Evolutionary conservation across 192 early-diverging fungal species (phyloP).

Genomic region (Backusella mclennaniae): DNA sequence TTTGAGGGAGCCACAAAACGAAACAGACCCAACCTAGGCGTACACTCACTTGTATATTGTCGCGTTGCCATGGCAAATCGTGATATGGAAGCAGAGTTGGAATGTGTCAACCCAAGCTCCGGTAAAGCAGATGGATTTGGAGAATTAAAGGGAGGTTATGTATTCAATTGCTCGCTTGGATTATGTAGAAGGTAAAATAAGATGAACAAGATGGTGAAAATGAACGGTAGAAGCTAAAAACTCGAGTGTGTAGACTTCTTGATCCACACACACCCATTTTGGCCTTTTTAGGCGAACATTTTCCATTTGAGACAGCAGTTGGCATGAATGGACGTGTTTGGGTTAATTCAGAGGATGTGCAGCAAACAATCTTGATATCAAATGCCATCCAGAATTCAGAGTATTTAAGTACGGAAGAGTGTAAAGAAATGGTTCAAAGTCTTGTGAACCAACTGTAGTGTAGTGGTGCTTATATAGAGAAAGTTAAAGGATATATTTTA

Average conservation of each 20-base stretch:
- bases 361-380: constrained; percentile 61
- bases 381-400: constrained; percentile 79
- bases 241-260: constrained; percentile 51
- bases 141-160: constrained; percentile 78
- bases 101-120: constrained; percentile 81
- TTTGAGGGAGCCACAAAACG: constrained; percentile 95
- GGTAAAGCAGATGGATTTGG: constrained; percentile 90
- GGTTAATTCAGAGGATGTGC: constrained; percentile 68
- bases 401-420: constrained; percentile 56
- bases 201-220: background rate
- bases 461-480: background rate
- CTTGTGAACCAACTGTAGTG: constrained; percentile 19
- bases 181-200: constrained; percentile 62
- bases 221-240: background rate
- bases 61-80: constrained; percentile 84
- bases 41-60: constrained; percentile 81
- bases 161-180: constrained; percentile 81
- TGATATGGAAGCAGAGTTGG: constrained; percentile 97
- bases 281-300: constrained; percentile 59
- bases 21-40: constrained; percentile 81
- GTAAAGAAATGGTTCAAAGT: constrained; percentile 42
- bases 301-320: constrained; percentile 87
- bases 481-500: background rate
- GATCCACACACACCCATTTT: constrained; percentile 73
- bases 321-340: constrained; percentile 96